Evolutionary conservation across 1,139 yeast genomes (phyloP), one percentile per base, ranked within the genome.

Genomic region (Blastobotrys buckinghamii): DNA sequence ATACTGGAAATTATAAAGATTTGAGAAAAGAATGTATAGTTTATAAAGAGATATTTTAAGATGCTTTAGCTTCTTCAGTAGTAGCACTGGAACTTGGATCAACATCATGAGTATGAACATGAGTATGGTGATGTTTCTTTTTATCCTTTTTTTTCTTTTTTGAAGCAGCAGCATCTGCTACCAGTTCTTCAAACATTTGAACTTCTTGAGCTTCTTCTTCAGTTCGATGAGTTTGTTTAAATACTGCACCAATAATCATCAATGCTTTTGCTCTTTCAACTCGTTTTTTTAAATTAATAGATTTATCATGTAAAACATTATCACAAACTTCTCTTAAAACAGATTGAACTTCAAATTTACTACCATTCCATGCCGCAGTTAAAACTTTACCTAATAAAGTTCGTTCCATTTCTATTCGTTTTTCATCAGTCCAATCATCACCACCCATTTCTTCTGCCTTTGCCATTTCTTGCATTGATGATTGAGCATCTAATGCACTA

Each of bases 361-460:
- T 86, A 0, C 97, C 97, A 44, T 84, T 83, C 98, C 98, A 90
- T 9, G 97, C 96, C 0, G 97, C 97, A 3, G 94, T 90, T 45
- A 90, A 72, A 2, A 90, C 90, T 64, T 90, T 92, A 37, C 96
- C 97, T 79, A 88, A 79, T 42, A 90, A 71, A 50, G 83, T 76
- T 59, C 89, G 83, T 62, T 90, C 97, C 79, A 87, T 77, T 55
- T 87, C 95, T 0, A 88, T 90, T 50, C 86, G 70, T 52, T 85
- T 89, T 62, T 88, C 97, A 1, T 78, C 79, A 0, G 95, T 80
- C 61, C 94, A 94, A 56, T 74, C 70, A 22, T 70, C 76, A 4
- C 75, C 80, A 5, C 75, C 80, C 48, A 69, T 67, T 52, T 75
- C 75, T 49, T 72, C 77, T 47, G 72, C 72, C 47, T 62, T 65